A percentile compares a stretch with the other conserved stretches of the same genome.
phyloP scores from a whole-genome alignment of 2,329 filamentous ascomycete species.

The Colletotrichum salicis region DNA sequence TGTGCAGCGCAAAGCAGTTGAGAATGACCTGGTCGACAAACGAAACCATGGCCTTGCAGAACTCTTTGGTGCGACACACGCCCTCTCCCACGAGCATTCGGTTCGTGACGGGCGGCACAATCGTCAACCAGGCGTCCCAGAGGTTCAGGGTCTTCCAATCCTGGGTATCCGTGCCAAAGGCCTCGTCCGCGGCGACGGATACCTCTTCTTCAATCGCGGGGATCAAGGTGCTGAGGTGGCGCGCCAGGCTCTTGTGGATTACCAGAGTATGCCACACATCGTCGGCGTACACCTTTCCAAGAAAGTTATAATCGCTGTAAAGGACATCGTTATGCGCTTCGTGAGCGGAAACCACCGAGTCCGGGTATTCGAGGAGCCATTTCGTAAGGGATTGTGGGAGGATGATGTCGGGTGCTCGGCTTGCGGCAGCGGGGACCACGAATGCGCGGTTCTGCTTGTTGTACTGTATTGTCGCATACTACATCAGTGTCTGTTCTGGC shows the following conservation, averaged over 20 bases:
- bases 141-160: slow-evolving; percentile 54
- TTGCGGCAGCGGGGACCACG: slow-evolving; percentile 53
- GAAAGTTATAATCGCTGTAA: slow-evolving; percentile 55
- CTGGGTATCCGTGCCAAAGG: slow-evolving; percentile 47
- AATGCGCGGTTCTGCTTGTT: slow-evolving; percentile 54
- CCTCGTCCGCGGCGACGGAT: slow-evolving; percentile 46
- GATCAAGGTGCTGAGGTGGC: slow-evolving; percentile 51
- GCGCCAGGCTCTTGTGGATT: slow-evolving; percentile 56
- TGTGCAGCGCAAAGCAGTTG: slow-evolving; percentile 55
- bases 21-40: slow-evolving; percentile 63
- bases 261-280: slow-evolving; percentile 53
- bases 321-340: slow-evolving; percentile 53
- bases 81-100: slow-evolving; percentile 52
- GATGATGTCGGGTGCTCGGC: slow-evolving; percentile 55
- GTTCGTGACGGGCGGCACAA: slow-evolving; percentile 57
- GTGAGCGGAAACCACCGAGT: slow-evolving; percentile 52
- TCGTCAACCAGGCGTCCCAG: slow-evolving; percentile 55
- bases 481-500: background rate
- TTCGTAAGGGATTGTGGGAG: slow-evolving; percentile 54
- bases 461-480: slow-evolving; percentile 44
- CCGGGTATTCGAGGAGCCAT: slow-evolving; percentile 61
- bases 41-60: slow-evolving; percentile 57
- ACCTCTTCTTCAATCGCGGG: slow-evolving; percentile 55
- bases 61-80: slow-evolving; percentile 54
- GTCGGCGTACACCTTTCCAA: slow-evolving; percentile 47